Evolutionary conservation across 2,329 filamentous ascomycete genomes (phyloP).

Genomic region (Ceratocystis huliohia): DNA sequence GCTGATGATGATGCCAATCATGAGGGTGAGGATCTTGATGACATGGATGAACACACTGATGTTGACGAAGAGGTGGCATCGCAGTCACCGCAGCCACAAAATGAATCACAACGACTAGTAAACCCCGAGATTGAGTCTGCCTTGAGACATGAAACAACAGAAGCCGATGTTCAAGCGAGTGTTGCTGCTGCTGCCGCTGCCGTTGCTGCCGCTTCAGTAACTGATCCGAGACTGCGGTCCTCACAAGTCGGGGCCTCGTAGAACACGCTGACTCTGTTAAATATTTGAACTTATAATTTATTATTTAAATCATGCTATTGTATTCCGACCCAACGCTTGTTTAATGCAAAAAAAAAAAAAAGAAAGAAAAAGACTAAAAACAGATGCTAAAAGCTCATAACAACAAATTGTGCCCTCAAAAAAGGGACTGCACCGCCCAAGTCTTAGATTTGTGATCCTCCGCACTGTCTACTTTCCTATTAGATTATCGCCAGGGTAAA

Average conservation of each 20-base stretch:
- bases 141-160: background rate
- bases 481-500: background rate
- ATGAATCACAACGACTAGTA: background rate
- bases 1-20: background rate
- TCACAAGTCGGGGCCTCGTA: background rate
- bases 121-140: background rate
- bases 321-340: background rate
- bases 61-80: background rate
- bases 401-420: background rate
- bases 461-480: background rate
- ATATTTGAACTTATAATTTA: background rate
- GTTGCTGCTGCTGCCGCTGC: background rate
- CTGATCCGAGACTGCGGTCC: background rate
- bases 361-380: background rate
- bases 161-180: background rate
- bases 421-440: background rate
- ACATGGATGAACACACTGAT: constrained; percentile 8
- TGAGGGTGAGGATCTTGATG: background rate
- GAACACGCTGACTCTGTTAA: background rate
- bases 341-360: background rate
- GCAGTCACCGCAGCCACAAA: background rate
- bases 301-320: background rate
- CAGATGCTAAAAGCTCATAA: background rate
- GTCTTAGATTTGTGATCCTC: background rate
- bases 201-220: background rate